Conservation (phyloP, 345 rosid genomes). For the Corchorus olitorius region DNA sequence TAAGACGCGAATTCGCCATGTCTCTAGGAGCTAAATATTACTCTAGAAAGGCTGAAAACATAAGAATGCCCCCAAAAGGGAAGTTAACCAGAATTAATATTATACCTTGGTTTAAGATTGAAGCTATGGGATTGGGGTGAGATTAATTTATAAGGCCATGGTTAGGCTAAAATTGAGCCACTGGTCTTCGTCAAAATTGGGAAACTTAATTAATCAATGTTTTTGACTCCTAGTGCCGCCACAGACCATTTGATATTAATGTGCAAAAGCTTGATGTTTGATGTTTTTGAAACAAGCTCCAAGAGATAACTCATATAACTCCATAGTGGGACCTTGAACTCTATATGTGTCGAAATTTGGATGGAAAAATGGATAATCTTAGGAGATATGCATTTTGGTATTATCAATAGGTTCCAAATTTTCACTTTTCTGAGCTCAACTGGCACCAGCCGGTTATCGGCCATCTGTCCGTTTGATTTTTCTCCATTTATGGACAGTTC, state of each 20-base stretch:
- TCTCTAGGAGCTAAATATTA: background rate
- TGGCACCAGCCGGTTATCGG: conserved; percentile 11
- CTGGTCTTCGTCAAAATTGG: conserved; percentile 28
- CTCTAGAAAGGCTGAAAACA: background rate
- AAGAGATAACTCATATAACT: background rate
- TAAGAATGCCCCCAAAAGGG: background rate
- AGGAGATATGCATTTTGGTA: conserved; percentile 36
- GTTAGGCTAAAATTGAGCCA: conserved; percentile 30
- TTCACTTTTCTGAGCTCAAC: conserved; percentile 29
- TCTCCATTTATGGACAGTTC: background rate
- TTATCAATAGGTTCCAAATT: conserved; percentile 28
- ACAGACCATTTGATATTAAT: conserved; percentile 31
- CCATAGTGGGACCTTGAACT: conserved; percentile 7
- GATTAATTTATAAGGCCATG: conserved; percentile 27
- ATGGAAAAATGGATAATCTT: conserved; percentile 28
- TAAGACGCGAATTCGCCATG: conserved; percentile 67
- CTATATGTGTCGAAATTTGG: conserved; percentile 33
- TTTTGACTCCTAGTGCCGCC: conserved; percentile 38
- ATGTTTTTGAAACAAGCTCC: background rate
- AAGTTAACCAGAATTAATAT: background rate
- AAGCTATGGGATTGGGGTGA: background rate
- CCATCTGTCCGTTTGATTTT: conserved; percentile 29
- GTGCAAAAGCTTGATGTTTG: conserved; percentile 20
- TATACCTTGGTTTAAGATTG: conserved; percentile 28
- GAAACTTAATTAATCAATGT: background rate